Conservation (phyloP, 2,329 filamentous ascomycete genomes). For the Talaromyces piceae region DNA sequence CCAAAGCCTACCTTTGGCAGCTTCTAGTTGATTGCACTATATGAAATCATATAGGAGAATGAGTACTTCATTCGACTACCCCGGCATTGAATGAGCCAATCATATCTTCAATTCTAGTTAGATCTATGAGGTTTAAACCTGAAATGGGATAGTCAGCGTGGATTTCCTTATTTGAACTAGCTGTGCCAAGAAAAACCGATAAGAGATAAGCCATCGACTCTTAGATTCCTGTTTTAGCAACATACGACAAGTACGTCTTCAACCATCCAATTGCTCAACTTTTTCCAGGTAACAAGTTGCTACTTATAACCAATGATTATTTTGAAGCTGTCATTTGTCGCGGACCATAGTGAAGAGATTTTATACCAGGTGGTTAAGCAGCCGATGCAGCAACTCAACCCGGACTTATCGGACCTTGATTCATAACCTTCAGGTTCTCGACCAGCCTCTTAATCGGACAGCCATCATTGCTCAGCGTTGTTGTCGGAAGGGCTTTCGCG, state of each 20-base stretch:
- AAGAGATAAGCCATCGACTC: neutral
- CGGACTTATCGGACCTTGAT: neutral
- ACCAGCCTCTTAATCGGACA: neutral
- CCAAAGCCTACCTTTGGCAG: too few species aligned
- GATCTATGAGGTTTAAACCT: too few species aligned
- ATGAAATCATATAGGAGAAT: neutral
- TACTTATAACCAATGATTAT: neutral
- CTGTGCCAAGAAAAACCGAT: neutral
- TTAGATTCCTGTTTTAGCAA: neutral
- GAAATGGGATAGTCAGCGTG: neutral
- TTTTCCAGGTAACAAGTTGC: neutral
- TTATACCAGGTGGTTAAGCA: neutral
- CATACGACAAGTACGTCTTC: neutral
- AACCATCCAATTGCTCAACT: neutral
- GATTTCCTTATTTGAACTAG: neutral
- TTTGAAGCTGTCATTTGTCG: neutral
- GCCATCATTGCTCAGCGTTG: neutral
- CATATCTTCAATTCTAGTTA: too few species aligned
- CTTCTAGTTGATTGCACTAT: too few species aligned
- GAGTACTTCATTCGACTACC: too few species aligned
- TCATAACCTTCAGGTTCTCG: neutral
- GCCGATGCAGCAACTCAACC: neutral
- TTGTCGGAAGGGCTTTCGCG: neutral
- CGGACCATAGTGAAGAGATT: too few species aligned
- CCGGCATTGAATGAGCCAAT: too few species aligned